Conservation (phyloP, 2,329 filamentous ascomycete species). For the Venturia pyrina region DNA sequence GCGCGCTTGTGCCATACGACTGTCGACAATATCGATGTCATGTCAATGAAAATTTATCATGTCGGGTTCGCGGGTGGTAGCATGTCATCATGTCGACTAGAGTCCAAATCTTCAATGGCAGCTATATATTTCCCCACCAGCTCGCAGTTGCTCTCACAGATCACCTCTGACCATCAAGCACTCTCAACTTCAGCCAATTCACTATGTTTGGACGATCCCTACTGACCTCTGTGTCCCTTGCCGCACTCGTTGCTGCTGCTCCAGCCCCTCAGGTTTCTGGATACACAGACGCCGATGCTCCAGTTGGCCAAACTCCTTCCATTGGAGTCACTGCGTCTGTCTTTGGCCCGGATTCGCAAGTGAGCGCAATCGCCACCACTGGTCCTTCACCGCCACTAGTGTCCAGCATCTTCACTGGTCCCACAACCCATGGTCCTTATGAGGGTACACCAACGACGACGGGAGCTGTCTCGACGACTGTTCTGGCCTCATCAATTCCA, state of each 20-base stretch:
- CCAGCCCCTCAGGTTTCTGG: conserved; percentile 33
- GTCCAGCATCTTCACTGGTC: conserved; percentile 42
- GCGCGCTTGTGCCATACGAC: no score
- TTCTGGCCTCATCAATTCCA: conserved; percentile 46
- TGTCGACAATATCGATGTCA: not conserved
- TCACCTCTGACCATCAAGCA: not conserved
- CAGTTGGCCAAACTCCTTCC: conserved; percentile 27
- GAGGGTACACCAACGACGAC: conserved; percentile 57
- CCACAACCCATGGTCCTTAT: conserved; percentile 60
- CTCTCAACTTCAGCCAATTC: not conserved
- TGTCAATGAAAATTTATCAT: not conserved
- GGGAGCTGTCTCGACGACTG: conserved; percentile 49
- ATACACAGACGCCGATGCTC: conserved; percentile 35
- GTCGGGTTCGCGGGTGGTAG: not conserved
- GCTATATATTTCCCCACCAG: not conserved
- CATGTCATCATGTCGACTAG: not conserved
- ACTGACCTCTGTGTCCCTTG: conserved; percentile 16
- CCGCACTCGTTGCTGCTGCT: conserved; percentile 23
- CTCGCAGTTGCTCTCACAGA: not conserved
- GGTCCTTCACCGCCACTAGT: conserved; percentile 33
- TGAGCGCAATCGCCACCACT: conserved; percentile 27
- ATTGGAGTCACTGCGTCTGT: conserved; percentile 27
- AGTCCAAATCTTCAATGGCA: not conserved
- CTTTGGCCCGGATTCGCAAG: conserved; percentile 35
- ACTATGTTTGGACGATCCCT: not conserved